Base-by-base conservation (phyloP, 2,329 filamentous ascomycete species). In the Magnaporthiopsis incrustans region DNA sequence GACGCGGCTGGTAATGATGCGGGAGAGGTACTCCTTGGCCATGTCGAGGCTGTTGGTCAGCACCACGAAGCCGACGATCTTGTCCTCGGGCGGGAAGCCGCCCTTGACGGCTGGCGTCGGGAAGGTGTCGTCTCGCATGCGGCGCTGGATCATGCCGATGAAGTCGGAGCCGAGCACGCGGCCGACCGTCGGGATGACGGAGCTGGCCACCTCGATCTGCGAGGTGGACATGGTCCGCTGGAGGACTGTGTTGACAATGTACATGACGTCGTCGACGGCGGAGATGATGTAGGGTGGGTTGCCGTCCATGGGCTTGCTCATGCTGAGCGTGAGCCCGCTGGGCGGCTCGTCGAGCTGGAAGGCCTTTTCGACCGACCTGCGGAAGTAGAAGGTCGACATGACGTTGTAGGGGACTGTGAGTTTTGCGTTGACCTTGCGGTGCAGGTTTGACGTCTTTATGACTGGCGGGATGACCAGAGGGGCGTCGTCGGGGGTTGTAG, bases 201-300 rank as follows among this genome's bases (percentile, higher is more conserved):
- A 90, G 57, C 86, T 85, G 27, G 96, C 84, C 4, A 97, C 87
- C 25, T 88, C 83, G 68, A 88, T 82, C 73, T 97, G 93, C 2
- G 90, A 91, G 0, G 96, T 98, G 0, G 91, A 89, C 27, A 98
- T 81, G 0, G 92, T 90, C 68, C 94, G 89, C 68, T 96, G 89
- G 10, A 98, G 82, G 44, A 98, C 90, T 62, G 94, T 89, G 73
- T 96, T 96, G 73, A 97, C 91, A 70, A 99, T 97, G 77, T 98
- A 99, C 94, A 99, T 98, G 72, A 98, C 92, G 77, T 97, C 95
- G 78, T 99, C 95, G 11, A 99, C 93, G 0, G 94, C 93, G 2
- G 93, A 92, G 58, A 95, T 94, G 70, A 99, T 97, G 72, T 91
- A 96, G 0, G 95, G 95, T 3, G 92, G 85, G 69, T 92, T 92